Evolutionary conservation across 73 alveolate genomes (phyloP).

Genomic region (Paramecium sonneborni): DNA sequence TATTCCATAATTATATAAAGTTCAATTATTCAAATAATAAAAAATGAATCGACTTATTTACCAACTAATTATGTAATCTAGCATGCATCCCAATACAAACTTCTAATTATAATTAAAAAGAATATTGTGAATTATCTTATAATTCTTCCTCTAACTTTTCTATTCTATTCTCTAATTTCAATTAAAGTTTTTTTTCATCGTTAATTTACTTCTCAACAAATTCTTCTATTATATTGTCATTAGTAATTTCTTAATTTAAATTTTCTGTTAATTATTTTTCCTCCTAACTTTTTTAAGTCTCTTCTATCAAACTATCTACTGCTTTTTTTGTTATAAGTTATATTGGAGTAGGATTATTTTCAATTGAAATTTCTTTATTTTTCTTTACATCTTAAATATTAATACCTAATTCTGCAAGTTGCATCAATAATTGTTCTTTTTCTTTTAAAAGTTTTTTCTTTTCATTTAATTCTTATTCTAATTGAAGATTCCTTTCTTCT

Average conservation of each 20-base stretch:
- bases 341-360: not conserved
- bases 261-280: not conserved
- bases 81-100: slow-evolving; percentile 24
- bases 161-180: not conserved
- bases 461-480: slow-evolving; percentile 16
- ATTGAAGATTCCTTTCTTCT: not conserved
- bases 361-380: not conserved
- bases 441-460: not conserved
- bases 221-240: not conserved
- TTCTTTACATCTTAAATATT: not conserved
- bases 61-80: not conserved
- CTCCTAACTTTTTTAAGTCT: not conserved
- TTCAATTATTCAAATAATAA: not conserved
- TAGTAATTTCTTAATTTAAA: not conserved
- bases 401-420: not conserved
- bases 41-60: not conserved
- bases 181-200: not conserved
- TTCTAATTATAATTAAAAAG: slow-evolving; percentile 26
- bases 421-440: not conserved
- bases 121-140: not conserved
- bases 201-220: not conserved
- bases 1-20: slow-evolving; percentile 6
- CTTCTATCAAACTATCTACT: not conserved
- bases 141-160: not conserved
- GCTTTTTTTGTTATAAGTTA: not conserved